phyloP scores from a whole-genome alignment of 2,329 filamentous ascomycete species.

The Penicillium brevicompactum region DNA sequence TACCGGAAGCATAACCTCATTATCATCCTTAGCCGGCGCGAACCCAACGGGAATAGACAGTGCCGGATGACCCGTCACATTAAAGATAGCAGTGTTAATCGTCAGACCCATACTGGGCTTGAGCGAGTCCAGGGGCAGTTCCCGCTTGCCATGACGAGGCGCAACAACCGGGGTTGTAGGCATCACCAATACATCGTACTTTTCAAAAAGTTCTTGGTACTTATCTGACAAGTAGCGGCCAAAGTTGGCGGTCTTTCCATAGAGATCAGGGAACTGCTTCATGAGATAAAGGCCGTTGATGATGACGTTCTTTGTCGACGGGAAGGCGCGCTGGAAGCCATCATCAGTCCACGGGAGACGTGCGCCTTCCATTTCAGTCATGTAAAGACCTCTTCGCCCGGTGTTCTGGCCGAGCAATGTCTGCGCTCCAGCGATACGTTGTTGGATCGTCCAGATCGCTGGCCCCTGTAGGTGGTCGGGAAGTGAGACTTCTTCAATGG shows the following conservation, averaged over 20 bases:
- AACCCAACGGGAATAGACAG: constrained; percentile 56
- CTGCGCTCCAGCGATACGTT: constrained; percentile 46
- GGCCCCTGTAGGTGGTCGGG: constrained; percentile 50
- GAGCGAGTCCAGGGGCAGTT: constrained; percentile 27
- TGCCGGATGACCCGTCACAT: constrained; percentile 60
- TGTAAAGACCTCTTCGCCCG: constrained; percentile 51
- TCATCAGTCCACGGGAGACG: constrained; percentile 51
- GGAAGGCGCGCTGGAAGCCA: constrained; percentile 52
- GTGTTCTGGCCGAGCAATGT: constrained; percentile 47
- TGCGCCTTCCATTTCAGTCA: constrained; percentile 54
- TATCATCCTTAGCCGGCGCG: constrained; percentile 30
- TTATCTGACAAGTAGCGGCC: constrained; percentile 40
- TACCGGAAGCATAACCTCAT: constrained; percentile 47
- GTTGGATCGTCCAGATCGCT: constrained; percentile 51
- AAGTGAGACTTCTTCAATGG: constrained; percentile 54
- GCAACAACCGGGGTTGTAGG: constrained; percentile 38
- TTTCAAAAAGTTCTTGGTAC: constrained; percentile 44
- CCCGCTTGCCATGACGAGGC: constrained; percentile 25
- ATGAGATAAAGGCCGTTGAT: constrained; percentile 45
- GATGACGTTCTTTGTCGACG: constrained; percentile 48
- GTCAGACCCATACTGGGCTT: constrained; percentile 53
- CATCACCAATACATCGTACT: constrained; percentile 46
- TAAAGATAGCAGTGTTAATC: constrained; percentile 60
- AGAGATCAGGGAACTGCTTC: constrained; percentile 42
- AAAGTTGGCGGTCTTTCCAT: constrained; percentile 46